These are phyloP conservation scores for Zymoseptoria tritici DNA, from an alignment of 2,329 filamentous ascomycete species.

Conservation along the genomic window DNA sequence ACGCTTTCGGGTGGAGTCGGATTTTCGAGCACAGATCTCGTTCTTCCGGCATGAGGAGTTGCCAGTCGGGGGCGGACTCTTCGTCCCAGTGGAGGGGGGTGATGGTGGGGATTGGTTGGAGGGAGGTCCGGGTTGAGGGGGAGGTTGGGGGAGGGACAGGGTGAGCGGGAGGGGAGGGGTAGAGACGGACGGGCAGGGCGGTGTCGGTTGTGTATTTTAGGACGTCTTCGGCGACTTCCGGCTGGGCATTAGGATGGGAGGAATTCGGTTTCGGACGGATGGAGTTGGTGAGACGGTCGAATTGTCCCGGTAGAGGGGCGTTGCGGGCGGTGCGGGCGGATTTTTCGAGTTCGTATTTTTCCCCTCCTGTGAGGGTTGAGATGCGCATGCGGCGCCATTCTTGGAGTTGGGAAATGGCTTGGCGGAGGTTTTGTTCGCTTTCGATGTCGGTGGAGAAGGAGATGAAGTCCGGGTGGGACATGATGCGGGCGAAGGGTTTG, in stretches of 20 bases:
- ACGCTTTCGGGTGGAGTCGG: slow-evolving; percentile 85
- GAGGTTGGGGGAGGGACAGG: slow-evolving; percentile 21
- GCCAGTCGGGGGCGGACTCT: slow-evolving; percentile 72
- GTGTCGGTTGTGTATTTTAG: slow-evolving; percentile 27
- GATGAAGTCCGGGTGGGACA: slow-evolving; percentile 89
- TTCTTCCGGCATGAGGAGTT: slow-evolving; percentile 79
- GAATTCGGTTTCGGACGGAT: slow-evolving; percentile 18
- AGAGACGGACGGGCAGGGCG: slow-evolving; percentile 26
- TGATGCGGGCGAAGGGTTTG: slow-evolving; percentile 93
- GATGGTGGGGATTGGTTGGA: slow-evolving; percentile 41
- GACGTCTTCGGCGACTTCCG: slow-evolving; percentile 25
- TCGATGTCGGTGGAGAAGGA: slow-evolving; percentile 75
- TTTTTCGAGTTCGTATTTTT: slow-evolving; percentile 91
- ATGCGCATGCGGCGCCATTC: slow-evolving; percentile 87
- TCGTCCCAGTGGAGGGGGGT: slow-evolving; percentile 61
- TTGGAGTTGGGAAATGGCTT: slow-evolving; percentile 83
- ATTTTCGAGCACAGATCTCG: slow-evolving; percentile 76
- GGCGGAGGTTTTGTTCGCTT: slow-evolving; percentile 82
- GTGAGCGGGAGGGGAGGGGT: slow-evolving; percentile 19
- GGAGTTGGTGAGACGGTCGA: slow-evolving; percentile 25
- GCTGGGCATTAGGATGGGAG: slow-evolving; percentile 9
- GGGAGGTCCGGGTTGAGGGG: slow-evolving; percentile 18
- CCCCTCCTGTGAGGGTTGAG: slow-evolving; percentile 73
- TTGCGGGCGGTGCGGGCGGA: slow-evolving; percentile 58
- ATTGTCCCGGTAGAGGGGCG: slow-evolving; percentile 32